phyloP scores from a whole-genome alignment of 2,329 filamentous ascomycete genomes.

The Trichothecium sympodiale region DNA sequence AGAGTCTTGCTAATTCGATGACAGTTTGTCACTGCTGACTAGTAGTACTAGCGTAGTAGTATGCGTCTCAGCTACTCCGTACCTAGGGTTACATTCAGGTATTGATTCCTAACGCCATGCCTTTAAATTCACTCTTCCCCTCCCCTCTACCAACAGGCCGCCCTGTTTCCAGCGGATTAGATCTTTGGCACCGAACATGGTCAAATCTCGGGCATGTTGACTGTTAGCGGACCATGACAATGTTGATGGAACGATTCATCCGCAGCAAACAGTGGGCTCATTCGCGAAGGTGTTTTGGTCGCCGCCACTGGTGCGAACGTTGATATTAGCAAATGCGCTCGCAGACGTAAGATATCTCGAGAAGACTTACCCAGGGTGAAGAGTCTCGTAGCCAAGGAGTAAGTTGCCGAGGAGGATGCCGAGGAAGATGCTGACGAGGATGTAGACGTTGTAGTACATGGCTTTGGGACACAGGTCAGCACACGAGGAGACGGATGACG shows the following conservation, averaged over 20 bases:
- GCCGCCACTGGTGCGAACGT: slow-evolving; percentile 4
- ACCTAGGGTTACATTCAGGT: too few species aligned
- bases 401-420: slow-evolving; percentile 65
- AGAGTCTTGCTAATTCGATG: neutral
- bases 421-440: slow-evolving; percentile 73
- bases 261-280: slow-evolving; percentile 30
- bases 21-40: neutral
- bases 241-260: slow-evolving; percentile 13
- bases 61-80: too few species aligned
- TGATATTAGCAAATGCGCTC: neutral
- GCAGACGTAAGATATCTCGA: too few species aligned
- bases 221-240: neutral
- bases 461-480: slow-evolving; percentile 22
- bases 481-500: neutral
- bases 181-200: too few species aligned
- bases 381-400: slow-evolving; percentile 59
- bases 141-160: too few species aligned
- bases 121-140: too few species aligned
- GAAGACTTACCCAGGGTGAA: slow-evolving; percentile 18
- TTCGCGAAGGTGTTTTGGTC: slow-evolving; percentile 15
- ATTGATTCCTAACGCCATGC: too few species aligned
- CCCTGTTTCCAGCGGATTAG: too few species aligned
- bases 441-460: slow-evolving; percentile 58
- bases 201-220: too few species aligned
- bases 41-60: neutral